Base-by-base conservation (phyloP, 192 early-diverging fungal species). In the Coemansia sp. region DNA sequence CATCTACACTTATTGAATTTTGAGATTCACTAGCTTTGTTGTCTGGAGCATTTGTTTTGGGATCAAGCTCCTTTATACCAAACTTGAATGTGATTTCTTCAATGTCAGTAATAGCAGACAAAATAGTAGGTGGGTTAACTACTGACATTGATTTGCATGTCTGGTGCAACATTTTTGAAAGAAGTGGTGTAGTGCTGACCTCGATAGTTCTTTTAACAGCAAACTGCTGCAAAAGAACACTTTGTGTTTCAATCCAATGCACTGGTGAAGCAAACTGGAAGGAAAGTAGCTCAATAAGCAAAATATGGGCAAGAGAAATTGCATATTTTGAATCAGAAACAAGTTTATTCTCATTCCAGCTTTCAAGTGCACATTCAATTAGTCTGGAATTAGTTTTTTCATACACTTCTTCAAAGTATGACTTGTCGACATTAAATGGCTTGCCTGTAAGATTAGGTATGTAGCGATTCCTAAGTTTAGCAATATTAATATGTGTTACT, bases 181-280 rank as follows among this genome's bases (percentile, higher is more conserved):
- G 83, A 51, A 92, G 89, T n/a, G 90, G 87, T 61, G 82, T 81
- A 9, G 95, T 93, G 30, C 95, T 92, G 23, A 95, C 81, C 65
- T 97, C 95, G 43, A 97, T 89, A 52, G 94, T 59, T 34, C 95
- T 85, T 55, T 87, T 85, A 40, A 95, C 82, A 17, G 84, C 78
- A 66, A 82, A 84, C 53, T 89, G 80, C 69, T 83, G 81, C 78
- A 97, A 87, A 50, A 95, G 74, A 49, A 81, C 80, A 54, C 95
- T 91, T 76, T 97, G 95, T 18, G 93, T 97, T 73, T 95, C 95
- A 67, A 97, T 95, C 95, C 95, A 97, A 65, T 91, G 85, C 47
- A 97, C 95, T 24, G 95, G 88, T 21, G 88, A 91, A 8, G 93
- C 92, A 60, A 97, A 94, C 80, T 97, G 95, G 72, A 94, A 89